A percentile compares a stretch with the other conserved stretches of the same genome.
Evolutionary conservation across 2,329 filamentous ascomycete species (phyloP).

Genomic region (Ophiocordyceps camponoti-saundersi): DNA sequence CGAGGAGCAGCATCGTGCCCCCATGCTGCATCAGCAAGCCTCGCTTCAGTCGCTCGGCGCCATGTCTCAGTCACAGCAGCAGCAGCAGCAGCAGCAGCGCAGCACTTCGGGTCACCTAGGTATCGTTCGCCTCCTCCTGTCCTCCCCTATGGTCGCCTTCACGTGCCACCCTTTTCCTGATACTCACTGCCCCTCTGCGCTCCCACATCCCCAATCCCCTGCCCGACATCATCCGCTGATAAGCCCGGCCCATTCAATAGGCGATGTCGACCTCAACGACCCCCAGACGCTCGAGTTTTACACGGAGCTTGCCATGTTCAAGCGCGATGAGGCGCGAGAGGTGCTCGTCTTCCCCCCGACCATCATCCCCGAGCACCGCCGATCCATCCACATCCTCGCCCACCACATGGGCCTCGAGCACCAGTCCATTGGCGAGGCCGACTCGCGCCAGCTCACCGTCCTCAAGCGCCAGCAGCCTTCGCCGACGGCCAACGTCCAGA

Average conservation of each 20-base stretch:
- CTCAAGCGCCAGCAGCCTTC: constrained; percentile 47
- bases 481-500: constrained; percentile 37
- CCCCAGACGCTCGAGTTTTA: constrained; percentile 76
- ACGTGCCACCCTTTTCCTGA: no score
- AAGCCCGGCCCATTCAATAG: constrained; percentile 7
- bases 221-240: constrained; percentile 1
- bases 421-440: constrained; percentile 72
- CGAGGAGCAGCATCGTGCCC: constrained; percentile 81
- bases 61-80: constrained; percentile 43
- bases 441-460: constrained; percentile 80
- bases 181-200: no score
- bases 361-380: constrained; percentile 67
- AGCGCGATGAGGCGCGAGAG: constrained; percentile 60
- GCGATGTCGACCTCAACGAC: constrained; percentile 81
- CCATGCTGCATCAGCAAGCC: constrained; percentile 65
- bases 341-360: constrained; percentile 70
- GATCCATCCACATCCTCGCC: constrained; percentile 82
- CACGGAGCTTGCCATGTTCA: constrained; percentile 78
- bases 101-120: constrained; percentile 25
- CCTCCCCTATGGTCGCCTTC: no score
- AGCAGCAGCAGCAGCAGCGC: constrained; percentile 23
- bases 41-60: constrained; percentile 67
- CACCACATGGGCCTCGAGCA: constrained; percentile 91
- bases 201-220: background rate
- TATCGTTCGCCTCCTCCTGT: no score